A percentile compares a stretch with the other conserved stretches of the same genome.
phyloP scores from a whole-genome alignment of 306 rosid species.

The Dryas octopetala region DNA sequence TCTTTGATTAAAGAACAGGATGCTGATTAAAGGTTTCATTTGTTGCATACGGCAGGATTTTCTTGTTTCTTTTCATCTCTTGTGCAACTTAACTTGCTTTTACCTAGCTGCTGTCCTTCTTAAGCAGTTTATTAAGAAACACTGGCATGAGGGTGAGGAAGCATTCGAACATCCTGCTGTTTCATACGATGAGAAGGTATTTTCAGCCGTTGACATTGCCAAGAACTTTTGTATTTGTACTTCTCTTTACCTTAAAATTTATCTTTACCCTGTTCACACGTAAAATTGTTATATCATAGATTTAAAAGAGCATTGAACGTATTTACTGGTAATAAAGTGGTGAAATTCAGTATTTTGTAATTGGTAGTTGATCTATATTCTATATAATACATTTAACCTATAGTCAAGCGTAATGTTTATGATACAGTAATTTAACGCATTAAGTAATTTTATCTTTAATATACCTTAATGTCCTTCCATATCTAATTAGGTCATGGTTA shows the following conservation, averaged over 20 bases:
- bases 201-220: constrained; percentile 8
- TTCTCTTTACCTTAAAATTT: neutral
- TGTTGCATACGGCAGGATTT: constrained; percentile 22
- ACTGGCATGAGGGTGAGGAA: constrained; percentile 90
- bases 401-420: too few relatives aligned
- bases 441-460: too few relatives aligned
- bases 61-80: constrained; percentile 13
- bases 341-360: too few relatives aligned
- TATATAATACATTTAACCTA: too few relatives aligned
- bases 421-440: too few relatives aligned
- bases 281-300: neutral
- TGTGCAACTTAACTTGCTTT: constrained; percentile 58
- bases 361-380: too few relatives aligned
- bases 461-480: neutral
- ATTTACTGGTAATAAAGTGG: too few relatives aligned
- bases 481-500: constrained; percentile 29
- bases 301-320: too few relatives aligned
- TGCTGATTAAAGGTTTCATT: constrained; percentile 12
- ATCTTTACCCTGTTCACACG: neutral
- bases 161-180: constrained; percentile 83
- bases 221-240: constrained; percentile 1
- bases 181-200: constrained; percentile 78
- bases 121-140: constrained; percentile 86
- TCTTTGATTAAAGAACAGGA: neutral
- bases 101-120: constrained; percentile 99